Base-by-base conservation (phyloP, 805 yeast species). In the Diddensiella caesifluorescens region DNA sequence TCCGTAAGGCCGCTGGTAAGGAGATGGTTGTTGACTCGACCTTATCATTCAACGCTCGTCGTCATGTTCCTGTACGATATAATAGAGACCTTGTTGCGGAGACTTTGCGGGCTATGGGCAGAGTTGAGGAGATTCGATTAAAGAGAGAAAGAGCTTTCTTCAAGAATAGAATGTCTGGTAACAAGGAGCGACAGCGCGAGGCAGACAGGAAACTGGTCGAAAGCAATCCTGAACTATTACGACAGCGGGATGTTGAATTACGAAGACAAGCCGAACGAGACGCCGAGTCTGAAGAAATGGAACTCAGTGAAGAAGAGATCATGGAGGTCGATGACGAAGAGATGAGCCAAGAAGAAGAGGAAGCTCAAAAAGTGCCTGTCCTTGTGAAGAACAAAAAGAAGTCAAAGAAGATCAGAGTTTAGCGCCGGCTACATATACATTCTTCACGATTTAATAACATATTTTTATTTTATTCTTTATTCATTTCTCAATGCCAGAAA, bases 121-220 rank as follows among this genome's bases (percentile, higher is more conserved):
- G 97, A 70, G 83, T 92, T 49, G 97, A 92, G 65, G 94, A 87
- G 70, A 92, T 92, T 65, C 81, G 98, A 73, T 82, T 77, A 64
- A 88, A 81, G 74, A 83, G 98, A 73, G 98, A 92, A 68, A 77
- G 95, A 62, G 97, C 97, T 12, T 92, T 92, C 88, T 92, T 86
- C 74, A 90, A 89, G 87, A 88, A 89, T 72, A 84, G 98, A 79
- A 92, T 92, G 98, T 86, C 84, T 68, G 97, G 96, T 51, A 92
- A 92, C 71, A 84, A 80, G 68, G 96, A 84, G 54, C 78, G 79
- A 64, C 83, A 84, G 64, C 73, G 87, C 59, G 86, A 80, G 42
- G 72, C 83, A 44, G 98, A 92, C 68, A 80, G 79, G 69, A 86
- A 86, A 68, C 74, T 92, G 61, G 92, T 92, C 37, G 95, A 81